Conservation (phyloP, 1,284 basidiomycete species). For the Ustilago vetiveriae region DNA sequence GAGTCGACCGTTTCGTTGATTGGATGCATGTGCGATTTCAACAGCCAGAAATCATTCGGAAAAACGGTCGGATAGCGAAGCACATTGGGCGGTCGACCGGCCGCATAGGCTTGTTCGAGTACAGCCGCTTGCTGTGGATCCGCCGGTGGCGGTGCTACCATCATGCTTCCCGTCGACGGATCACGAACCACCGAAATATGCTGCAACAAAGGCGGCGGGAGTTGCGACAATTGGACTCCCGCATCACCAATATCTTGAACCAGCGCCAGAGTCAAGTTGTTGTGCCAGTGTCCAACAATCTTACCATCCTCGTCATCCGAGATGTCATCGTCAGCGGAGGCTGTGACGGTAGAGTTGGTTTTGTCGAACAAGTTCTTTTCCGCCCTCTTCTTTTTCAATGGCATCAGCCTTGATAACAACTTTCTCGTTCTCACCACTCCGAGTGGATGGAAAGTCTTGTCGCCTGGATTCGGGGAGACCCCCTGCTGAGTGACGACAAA, state of each 20-base stretch:
- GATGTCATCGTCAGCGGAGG: slow-evolving; percentile 43
- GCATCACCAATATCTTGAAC: slow-evolving; percentile 72
- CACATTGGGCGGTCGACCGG: slow-evolving; percentile 19
- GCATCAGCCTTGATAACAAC: slow-evolving; percentile 82
- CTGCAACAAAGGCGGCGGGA: slow-evolving; percentile 74
- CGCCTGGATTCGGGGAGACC: slow-evolving; percentile 74
- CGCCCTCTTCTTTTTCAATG: slow-evolving; percentile 78
- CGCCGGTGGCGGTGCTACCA: slow-evolving; percentile 14
- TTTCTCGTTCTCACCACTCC: slow-evolving; percentile 82
- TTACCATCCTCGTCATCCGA: slow-evolving; percentile 66
- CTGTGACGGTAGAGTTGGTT: slow-evolving; percentile 5
- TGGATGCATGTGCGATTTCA: slow-evolving; percentile 65
- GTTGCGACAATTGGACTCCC: slow-evolving; percentile 72
- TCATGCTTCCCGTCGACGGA: slow-evolving; percentile 6
- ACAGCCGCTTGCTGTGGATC: slow-evolving; percentile 3
- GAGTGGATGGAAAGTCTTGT: slow-evolving; percentile 68
- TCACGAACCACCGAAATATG: slow-evolving; percentile 58
- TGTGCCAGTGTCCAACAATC: slow-evolving; percentile 83
- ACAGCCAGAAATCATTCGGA: slow-evolving; percentile 88
- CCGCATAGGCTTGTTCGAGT: slow-evolving; percentile 16
- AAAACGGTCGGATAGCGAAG: slow-evolving; percentile 77
- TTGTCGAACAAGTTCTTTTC: slow-evolving; percentile 80
- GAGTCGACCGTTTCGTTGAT: slow-evolving; percentile 63
- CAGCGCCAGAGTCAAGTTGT: slow-evolving; percentile 88
- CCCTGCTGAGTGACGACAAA: slow-evolving; percentile 79